Percentiles rank a stretch among this genome's conserved stretches.
These are phyloP conservation scores for Daedaleopsis nitida DNA, from an alignment of 768 basidiomycete genomes.

Conservation along the genomic window DNA sequence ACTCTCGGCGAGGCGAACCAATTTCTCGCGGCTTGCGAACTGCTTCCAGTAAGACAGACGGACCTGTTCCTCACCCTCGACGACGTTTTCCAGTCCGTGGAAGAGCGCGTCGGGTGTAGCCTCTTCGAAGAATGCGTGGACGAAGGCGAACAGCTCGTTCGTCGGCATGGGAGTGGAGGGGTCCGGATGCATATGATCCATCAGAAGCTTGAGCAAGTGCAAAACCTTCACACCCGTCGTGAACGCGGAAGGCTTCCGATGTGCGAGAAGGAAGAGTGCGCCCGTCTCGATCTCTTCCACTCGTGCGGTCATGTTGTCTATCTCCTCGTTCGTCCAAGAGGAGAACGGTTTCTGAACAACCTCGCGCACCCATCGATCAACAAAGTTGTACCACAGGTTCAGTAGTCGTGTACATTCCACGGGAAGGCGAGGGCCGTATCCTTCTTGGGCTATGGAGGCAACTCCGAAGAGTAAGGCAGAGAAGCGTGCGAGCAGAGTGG, in stretches of 20 bases:
- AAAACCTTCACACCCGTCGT: conserved; percentile 65
- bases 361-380: conserved; percentile 67
- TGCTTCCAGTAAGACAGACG: conserved; percentile 71
- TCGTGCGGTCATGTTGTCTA: conserved; percentile 45
- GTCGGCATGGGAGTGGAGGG: conserved; percentile 30
- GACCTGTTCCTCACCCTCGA: conserved; percentile 60
- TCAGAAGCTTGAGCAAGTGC: conserved; percentile 54
- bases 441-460: conserved; percentile 59
- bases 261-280: conserved; percentile 72
- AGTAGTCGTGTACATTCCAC: conserved; percentile 70
- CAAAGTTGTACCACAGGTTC: conserved; percentile 70
- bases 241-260: conserved; percentile 52
- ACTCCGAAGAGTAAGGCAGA: conserved; percentile 77
- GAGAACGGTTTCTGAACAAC: conserved; percentile 46
- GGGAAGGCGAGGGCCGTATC: conserved; percentile 60
- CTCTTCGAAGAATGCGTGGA: conserved; percentile 57
- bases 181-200: conserved; percentile 44
- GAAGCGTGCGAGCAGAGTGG: conserved; percentile 62
- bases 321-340: conserved; percentile 39
- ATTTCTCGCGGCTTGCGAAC: conserved; percentile 51
- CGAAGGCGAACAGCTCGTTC: conserved; percentile 40
- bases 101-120: conserved; percentile 49
- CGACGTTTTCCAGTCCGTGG: conserved; percentile 64
- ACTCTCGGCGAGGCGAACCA: conserved; percentile 75
- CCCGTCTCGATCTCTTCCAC: conserved; percentile 70